Evolutionary conservation across 805 yeast species (phyloP), one percentile per base, ranked within the genome.

Genomic region (Pichia kluyveri): DNA sequence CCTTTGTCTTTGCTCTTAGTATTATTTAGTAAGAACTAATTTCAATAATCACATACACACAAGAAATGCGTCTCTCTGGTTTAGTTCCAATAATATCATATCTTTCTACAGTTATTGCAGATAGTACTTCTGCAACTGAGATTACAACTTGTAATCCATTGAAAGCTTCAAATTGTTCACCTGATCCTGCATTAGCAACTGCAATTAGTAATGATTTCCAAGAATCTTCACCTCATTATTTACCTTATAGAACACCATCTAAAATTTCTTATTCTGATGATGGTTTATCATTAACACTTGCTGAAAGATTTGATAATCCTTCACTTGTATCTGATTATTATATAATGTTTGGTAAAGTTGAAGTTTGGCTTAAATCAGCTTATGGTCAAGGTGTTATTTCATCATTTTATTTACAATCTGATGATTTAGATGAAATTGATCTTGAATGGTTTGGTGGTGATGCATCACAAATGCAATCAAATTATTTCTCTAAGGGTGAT

Each of bases 391-490:
- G 96, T 52, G 73, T 90, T 39, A 79, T 88, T 14, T 83, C 96
- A 0, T 82, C 93, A 2, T 79, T 89, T 55, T 86, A 82, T 54
- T 71, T 89, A 47, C 95, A 87, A 60, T 69, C 76, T 57, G 96
- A 90, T 62, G 96, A 84, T 58, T 70, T 83, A 54, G 97, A 90
- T 66, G 97, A 90, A 67, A 80, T 90, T 42, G 97, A 90, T 67
- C 60, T 85, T 43, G 96, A 90, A 65, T 84, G 93, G 82, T 71
- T 85, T 41, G 96, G 96, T 18, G 80, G 86, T 43, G 95, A 89
- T 60, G 70, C 71, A 27, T 72, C 77, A 40, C 82, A 86, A 61
- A 79, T 84, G 56, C 95, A 86, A 67, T 72, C 89, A 27, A 85
- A 85, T 62, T 90, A 66, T 64, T 89, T 87, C 69, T 78, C 88